Base-by-base conservation (phyloP, 169 alveolate species). In the Plasmodium vinckei region DNA sequence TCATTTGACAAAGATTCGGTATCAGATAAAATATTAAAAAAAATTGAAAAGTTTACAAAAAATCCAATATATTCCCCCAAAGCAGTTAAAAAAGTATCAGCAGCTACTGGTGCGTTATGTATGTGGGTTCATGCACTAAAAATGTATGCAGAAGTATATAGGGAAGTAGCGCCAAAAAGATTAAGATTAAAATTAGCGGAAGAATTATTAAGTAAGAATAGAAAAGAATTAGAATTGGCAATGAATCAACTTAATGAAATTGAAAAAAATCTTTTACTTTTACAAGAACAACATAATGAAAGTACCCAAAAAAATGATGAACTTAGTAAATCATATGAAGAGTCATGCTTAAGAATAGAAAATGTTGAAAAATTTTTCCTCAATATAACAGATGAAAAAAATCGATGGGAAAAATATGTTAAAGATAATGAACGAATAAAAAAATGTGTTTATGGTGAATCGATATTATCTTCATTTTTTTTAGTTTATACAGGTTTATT, bases 151-250 rank as follows among this genome's bases (percentile, higher is more conserved):
- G 98, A 97, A 89, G 98, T 98, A 57, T 97, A 96, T 70, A 93
- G 98, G 13, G 99, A 96, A 91, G 99, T 98, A 25, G 99, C 98
- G 79, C 99, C 99, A n/a, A 97, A 98, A 93, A 96, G 99, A 84
- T 93, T 95, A 59, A 95, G 96, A 93, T 88, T 95, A 47, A 88
- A 92, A 13, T 91, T 89, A 12, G 98, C 98, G 1, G 99, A 95
- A 17, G 97, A 97, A 82, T 95, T 97, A 69, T 89, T 96, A 47
- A 94, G 95, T 82, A 95, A 94, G 27, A 96, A 95, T 73, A 94
- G 96, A 19, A 94, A 91, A 21, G 96, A 94, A 91, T 94, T 96
- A 61, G 96, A 96, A 77, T 97, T 94, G 57, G 92, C 96, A 72
- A 95, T 96, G 87, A 79, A 87, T 39, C 92, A 92, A 67, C 93